phyloP scores from a whole-genome alignment of 257 asterid genomes.

The Solanum peruvianum region DNA sequence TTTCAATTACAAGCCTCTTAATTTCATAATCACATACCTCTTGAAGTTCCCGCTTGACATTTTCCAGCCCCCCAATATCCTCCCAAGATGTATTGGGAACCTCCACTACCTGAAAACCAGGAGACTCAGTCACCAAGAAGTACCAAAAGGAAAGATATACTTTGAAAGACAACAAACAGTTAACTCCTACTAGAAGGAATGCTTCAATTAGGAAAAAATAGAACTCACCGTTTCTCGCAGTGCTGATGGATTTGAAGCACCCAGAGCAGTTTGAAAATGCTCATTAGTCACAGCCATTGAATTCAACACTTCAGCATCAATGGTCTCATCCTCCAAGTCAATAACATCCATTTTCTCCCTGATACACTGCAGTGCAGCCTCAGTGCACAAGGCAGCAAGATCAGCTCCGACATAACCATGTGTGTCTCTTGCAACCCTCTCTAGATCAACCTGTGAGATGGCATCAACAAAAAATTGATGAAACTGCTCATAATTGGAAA shows the following conservation, averaged over 20 bases:
- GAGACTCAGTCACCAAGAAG: not conserved
- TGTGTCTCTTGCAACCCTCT: slow-evolving; percentile 66
- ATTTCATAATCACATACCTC: slow-evolving; percentile 34
- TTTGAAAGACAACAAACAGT: not conserved
- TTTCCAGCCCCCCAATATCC: slow-evolving; percentile 84
- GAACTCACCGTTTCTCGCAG: slow-evolving; percentile 73
- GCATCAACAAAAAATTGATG: not conserved
- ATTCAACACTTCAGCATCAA: slow-evolving; percentile 84
- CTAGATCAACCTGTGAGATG: slow-evolving; percentile 77
- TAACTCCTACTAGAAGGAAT: not conserved
- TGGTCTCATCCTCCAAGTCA: slow-evolving; percentile 78
- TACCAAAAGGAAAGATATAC: not conserved
- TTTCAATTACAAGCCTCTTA: not conserved
- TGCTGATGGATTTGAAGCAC: slow-evolving; percentile 89
- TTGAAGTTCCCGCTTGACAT: slow-evolving; percentile 90
- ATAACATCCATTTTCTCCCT: slow-evolving; percentile 97
- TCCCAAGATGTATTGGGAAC: slow-evolving; percentile 83
- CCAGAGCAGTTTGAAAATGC: slow-evolving; percentile 80
- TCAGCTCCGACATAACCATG: slow-evolving; percentile 96
- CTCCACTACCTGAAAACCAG: slow-evolving; percentile 58
- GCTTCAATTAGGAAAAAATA: not conserved
- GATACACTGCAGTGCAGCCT: slow-evolving; percentile 91
- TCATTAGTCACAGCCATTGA: slow-evolving; percentile 93
- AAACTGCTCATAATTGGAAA: not conserved
- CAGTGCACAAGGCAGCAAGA: slow-evolving; percentile 87